These are phyloP conservation scores for Arthrobotrys musiformis DNA, from an alignment of 2,329 filamentous ascomycete genomes.

Conservation along the genomic window DNA sequence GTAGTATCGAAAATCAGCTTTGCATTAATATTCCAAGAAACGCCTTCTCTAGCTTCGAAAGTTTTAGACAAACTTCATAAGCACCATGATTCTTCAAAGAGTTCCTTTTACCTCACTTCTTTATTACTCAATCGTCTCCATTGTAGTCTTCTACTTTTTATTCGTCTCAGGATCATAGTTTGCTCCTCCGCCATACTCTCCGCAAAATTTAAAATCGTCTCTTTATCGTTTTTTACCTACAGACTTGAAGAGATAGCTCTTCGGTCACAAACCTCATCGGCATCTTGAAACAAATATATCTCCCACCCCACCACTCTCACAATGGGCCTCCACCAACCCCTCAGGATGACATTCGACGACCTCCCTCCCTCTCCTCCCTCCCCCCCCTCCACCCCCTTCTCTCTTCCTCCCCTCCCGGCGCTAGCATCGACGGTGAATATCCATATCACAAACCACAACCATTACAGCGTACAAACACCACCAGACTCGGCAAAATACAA, in stretches of 20 bases:
- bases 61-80: conserved; percentile 12
- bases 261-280: conserved; percentile 2
- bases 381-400: conserved; percentile 36
- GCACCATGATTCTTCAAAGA: conserved; percentile 42
- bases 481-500: conserved; percentile 18
- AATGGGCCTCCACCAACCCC: conserved; percentile 42
- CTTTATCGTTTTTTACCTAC: background rate
- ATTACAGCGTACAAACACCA: conserved; percentile 32
- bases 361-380: conserved; percentile 28
- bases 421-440: conserved; percentile 46
- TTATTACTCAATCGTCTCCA: conserved; percentile 48
- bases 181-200: background rate
- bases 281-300: conserved; percentile 28
- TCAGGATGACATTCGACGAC: conserved; percentile 17
- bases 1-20: conserved; percentile 2
- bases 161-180: conserved; percentile 42
- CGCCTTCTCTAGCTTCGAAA: background rate
- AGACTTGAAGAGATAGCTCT: background rate
- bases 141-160: conserved; percentile 52
- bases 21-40: conserved; percentile 18
- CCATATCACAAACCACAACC: conserved; percentile 43
- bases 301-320: background rate
- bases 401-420: conserved; percentile 12
- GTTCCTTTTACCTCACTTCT: conserved; percentile 45
- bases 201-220: background rate